Evolutionary conservation across 371 early-diverging fungal species (phyloP), one percentile per base, ranked within the genome.

Genomic region (Mucor sp.): DNA sequence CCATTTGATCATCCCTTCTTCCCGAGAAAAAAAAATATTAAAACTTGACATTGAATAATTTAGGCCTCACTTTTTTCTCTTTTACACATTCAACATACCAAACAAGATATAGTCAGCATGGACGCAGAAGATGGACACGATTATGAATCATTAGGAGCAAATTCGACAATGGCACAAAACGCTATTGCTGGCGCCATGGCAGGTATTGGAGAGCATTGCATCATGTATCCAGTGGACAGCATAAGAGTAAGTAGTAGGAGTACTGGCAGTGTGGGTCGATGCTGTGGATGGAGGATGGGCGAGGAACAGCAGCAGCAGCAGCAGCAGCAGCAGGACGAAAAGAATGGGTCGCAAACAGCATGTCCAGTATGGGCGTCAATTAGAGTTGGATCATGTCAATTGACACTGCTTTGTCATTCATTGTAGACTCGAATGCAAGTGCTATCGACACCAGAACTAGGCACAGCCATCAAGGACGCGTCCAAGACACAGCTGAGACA

Each of bases 131-230:
- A 69, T 15, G 92, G 89, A 44, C 75, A 83, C 53, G 97, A 97
- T 72, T 98, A 97, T 79, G 98, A 98, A 82, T 82, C 91, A 47
- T 85, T 98, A 50, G 95, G 96, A 23, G 87, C 86, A 19, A 90
- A 89, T 58, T 85, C 94, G 8, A 82, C 91, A 17, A 80, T 95
- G 65, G 68, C 85, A 23, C 90, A 93, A 48, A 94, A 97, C 75
- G 79, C 96, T 63, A 79, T 93, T 39, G 98, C 98, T 1, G 99
- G 99, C 4, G 97, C 98, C 7, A 83, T 96, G 41, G 99, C 99
- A 19, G 99, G 99, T 55, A 96, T 98, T 62, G 93, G 94, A 57
- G 99, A 98, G 76, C 99, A 98, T 74, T 88, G 93, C 33, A 85
- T 97, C 61, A 95, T 95, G 92, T 97, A 93, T 79, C 99, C 99